Evolutionary conservation across 164 flowering plant genomes (phyloP).

Genomic region (Paratinospora sagittata): DNA sequence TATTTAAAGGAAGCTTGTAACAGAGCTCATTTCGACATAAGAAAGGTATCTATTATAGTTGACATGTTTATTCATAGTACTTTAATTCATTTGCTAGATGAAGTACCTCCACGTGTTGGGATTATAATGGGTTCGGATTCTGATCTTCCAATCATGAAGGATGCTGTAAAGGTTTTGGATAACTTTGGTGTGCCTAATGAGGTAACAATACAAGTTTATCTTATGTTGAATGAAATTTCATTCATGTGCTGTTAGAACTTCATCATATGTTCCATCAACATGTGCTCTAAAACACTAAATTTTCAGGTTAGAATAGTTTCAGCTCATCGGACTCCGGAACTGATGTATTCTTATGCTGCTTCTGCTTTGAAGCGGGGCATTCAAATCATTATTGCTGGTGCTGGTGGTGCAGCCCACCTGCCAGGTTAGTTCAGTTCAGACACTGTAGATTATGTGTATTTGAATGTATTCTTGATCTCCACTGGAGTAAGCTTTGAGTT

Average conservation of each 20-base stretch:
- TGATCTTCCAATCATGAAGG: conserved; percentile 93
- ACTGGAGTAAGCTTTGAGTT: not conserved
- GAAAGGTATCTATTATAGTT: no score
- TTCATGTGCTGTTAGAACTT: not conserved
- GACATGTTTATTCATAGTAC: conserved; percentile 1
- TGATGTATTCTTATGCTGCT: conserved; percentile 77
- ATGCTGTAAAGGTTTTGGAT: conserved; percentile 62
- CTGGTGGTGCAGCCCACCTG: conserved; percentile 98
- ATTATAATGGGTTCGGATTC: conserved; percentile 99
- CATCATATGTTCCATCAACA: not conserved
- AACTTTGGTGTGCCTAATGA: conserved; percentile 68
- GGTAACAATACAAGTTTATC: conserved; percentile 31
- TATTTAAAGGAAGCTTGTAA: no score
- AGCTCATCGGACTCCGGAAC: conserved; percentile 93
- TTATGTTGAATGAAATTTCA: not conserved
- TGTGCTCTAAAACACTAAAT: not conserved
- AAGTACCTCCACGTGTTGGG: conserved; percentile 64
- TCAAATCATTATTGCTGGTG: conserved; percentile 91
- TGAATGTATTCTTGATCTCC: not conserved
- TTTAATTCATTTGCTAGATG: conserved; percentile 17
- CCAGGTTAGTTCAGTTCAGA: conserved; percentile 51
- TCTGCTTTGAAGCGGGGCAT: conserved; percentile 76
- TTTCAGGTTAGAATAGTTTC: conserved; percentile 85
- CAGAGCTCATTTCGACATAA: no score
- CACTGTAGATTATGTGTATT: not conserved